A percentile compares a stretch with the other conserved stretches of the same genome.
Evolutionary conservation across 106 monocot genomes (phyloP).

Genomic region (Dioscorea zingiberensis): DNA sequence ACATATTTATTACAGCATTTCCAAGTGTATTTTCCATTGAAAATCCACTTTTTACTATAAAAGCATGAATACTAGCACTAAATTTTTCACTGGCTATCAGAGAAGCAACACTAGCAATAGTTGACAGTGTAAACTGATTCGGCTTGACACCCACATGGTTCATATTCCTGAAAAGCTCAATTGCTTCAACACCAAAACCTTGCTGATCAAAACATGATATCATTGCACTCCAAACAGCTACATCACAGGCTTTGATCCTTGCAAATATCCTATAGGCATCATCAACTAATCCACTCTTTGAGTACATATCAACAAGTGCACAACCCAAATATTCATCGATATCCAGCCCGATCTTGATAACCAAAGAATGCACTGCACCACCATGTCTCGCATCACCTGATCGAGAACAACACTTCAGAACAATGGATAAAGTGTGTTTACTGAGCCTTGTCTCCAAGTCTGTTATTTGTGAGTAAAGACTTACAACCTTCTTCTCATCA

Average conservation of each 20-base stretch:
- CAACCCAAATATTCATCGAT: slow-evolving; percentile 26
- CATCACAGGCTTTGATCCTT: slow-evolving; percentile 24
- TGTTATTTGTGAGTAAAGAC: slow-evolving; percentile 15
- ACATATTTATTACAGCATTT: slow-evolving; percentile 29
- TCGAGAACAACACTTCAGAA: slow-evolving; percentile 24
- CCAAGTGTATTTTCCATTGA: slow-evolving; percentile 13
- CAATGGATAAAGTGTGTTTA: slow-evolving; percentile 22
- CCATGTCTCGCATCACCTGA: slow-evolving; percentile 23
- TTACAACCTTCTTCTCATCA: slow-evolving; percentile 18
- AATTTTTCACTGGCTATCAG: slow-evolving; percentile 13
- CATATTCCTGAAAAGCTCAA: slow-evolving; percentile 26
- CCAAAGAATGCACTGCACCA: slow-evolving; percentile 25
- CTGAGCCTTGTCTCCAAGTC: slow-evolving; percentile 17
- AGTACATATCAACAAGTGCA: slow-evolving; percentile 52
- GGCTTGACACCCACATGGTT: slow-evolving; percentile 7
- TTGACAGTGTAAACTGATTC: slow-evolving; percentile 20
- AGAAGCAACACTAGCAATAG: slow-evolving; percentile 25
- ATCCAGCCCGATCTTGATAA: slow-evolving; percentile 31
- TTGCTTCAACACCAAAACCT: slow-evolving; percentile 19
- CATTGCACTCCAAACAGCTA: slow-evolving; percentile 51
- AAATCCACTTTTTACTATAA: slow-evolving; percentile 25
- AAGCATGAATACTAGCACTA: slow-evolving; percentile 16
- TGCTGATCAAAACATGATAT: not conserved
- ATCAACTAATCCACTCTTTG: slow-evolving; percentile 23
- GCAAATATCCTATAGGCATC: slow-evolving; percentile 30